These are phyloP conservation scores for Exobasidium rhododendri DNA, from an alignment of 1,284 basidiomycete genomes.

Conservation along the genomic window DNA sequence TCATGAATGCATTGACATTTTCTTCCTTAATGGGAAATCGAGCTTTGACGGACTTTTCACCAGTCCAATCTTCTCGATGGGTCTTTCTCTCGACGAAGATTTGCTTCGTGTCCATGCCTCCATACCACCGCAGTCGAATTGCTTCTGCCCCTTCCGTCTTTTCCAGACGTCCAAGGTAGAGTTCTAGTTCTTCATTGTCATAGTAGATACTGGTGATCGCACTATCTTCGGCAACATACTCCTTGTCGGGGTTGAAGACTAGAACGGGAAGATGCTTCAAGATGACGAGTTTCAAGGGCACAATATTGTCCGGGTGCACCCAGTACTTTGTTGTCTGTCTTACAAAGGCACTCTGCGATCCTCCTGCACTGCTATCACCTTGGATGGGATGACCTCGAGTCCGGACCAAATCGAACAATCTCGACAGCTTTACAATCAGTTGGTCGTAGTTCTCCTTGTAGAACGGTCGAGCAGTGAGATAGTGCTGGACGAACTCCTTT, in stretches of 20 bases:
- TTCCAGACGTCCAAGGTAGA: conserved; percentile 95
- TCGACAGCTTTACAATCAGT: conserved; percentile 93
- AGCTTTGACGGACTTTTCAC: conserved; percentile 97
- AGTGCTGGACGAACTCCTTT: conserved; percentile 73
- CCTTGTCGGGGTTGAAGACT: conserved; percentile 96
- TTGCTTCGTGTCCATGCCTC: conserved; percentile 70
- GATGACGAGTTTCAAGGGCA: conserved; percentile 92
- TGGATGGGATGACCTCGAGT: conserved; percentile 90
- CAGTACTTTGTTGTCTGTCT: conserved; percentile 98
- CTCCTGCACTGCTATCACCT: conserved; percentile 90
- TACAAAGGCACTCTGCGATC: conserved; percentile 92
- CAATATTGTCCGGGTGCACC: conserved; percentile 74
- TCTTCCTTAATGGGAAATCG: conserved; percentile 96
- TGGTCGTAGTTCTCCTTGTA: conserved; percentile 76
- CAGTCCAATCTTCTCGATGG: conserved; percentile 98
- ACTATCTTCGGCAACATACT: conserved; percentile 82
- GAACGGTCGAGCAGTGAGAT: conserved; percentile 90
- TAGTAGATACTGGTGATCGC: conserved; percentile 83
- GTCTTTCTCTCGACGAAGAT: conserved; percentile 99
- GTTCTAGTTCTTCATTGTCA: conserved; percentile 90
- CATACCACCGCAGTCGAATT: conserved; percentile 94
- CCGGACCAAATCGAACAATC: conserved; percentile 89
- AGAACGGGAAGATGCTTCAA: conserved; percentile 69
- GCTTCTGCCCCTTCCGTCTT: conserved; percentile 99
- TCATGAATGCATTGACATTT: conserved; percentile 85